A percentile compares a stretch with the other conserved stretches of the same genome.
phyloP scores from a whole-genome alignment of 208 protist genomes.

The Tritrichomonas foetus region DNA sequence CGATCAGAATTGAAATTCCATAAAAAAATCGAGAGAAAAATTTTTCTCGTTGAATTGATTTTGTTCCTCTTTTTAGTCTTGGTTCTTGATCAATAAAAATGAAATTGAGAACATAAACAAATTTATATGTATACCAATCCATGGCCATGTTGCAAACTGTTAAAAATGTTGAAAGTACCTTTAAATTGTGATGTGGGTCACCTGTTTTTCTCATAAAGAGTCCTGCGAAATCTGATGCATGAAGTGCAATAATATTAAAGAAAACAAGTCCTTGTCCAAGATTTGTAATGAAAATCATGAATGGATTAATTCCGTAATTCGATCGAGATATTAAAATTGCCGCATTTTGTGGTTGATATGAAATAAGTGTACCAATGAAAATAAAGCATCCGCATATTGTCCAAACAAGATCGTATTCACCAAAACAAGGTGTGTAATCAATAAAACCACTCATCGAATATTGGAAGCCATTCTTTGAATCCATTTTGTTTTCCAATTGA shows the following conservation, averaged over 20 bases:
- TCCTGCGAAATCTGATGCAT: not conserved
- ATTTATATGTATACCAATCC: not conserved
- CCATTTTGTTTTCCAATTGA: too few species aligned
- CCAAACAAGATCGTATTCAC: not conserved
- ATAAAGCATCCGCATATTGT: not conserved
- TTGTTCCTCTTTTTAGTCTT: not conserved
- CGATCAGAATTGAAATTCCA: not conserved
- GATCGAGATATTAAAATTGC: not conserved
- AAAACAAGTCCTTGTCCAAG: not conserved
- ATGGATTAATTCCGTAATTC: not conserved
- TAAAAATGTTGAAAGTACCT: not conserved
- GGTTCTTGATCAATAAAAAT: not conserved
- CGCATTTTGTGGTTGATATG: not conserved
- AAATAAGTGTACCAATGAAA: not conserved
- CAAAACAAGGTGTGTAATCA: not conserved
- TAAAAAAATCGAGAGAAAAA: not conserved
- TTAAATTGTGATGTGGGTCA: not conserved
- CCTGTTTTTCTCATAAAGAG: not conserved
- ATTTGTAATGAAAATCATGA: not conserved
- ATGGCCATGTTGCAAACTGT: not conserved
- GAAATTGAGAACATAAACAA: not conserved
- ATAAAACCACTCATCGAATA: conserved; percentile 8
- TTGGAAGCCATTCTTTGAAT: not conserved
- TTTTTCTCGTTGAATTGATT: not conserved
- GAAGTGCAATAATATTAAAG: not conserved